Base-by-base conservation (phyloP, 345 rosid genomes). In the Firmiana major region DNA sequence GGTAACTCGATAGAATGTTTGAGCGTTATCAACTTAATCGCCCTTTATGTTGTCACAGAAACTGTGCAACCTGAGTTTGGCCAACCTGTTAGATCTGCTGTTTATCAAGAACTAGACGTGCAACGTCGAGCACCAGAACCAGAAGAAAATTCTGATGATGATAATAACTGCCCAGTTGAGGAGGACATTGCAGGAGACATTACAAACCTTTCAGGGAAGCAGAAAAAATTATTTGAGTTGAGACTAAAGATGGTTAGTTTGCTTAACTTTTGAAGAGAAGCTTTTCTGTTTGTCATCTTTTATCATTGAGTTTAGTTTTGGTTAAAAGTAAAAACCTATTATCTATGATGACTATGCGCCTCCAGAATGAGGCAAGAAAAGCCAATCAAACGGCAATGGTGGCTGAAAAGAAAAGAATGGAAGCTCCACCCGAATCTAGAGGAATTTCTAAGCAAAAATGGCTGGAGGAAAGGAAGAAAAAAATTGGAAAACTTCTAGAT, bases 401-500 rank as follows among this genome's bases (percentile, higher is more conserved):
- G 19, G 84, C 89, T 81, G 98, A 93, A 78, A 96, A 90, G 90
- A 93, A 93, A 86, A 92, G 83, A 82, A 89, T 90, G 97, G 98
- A 96, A 86, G 89, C 90, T 75, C 95, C 92, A 34, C 63, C 84
- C 12, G 97, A 93, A 84, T 83, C 97, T 3, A 91, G 97, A 80
- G 98, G 97, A 12, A 82, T 93, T 78, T 92, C 99, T 26, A 96
- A 96, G 79, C 92, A 96, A 75, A 93, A 96, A 82, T 96, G 99
- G 99, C 84, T 92, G 1, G 99, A 91, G 58, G 93, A 86, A 77
- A 91, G 94, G 85, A 92, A 89, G 89, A 92, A 87, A 71, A 96
- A 93, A 79, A 91, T 93, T 26, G 99, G 99, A 40, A 93, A 92
- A 78, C 85, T 96, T 80, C 84, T 92, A 17, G 97, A 93, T 85